Evolutionary conservation across 2,329 filamentous ascomycete genomes (phyloP), one percentile per base, ranked within the genome.

Genomic region (Cercospora sp.): DNA sequence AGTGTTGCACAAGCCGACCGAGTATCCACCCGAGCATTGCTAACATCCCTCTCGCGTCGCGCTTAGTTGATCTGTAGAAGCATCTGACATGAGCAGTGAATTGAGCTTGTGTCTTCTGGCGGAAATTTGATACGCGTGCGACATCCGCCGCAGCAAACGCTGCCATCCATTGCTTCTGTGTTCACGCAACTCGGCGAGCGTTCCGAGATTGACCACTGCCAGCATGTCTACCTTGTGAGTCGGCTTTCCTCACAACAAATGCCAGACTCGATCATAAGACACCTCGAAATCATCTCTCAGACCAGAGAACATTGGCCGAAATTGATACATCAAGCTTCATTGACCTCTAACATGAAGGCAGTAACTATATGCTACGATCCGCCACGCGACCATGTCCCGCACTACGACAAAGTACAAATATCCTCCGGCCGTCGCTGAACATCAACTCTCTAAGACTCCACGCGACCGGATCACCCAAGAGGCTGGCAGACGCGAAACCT

Each of bases 1-100:
- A 13, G n/a, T 59, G 55, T 59, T 59, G 32, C 55, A 59, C 55
- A 59, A 59, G 55, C 55, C 21, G 24, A 28, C 24, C 24, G 24
- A 49, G 45, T 49, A 18, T 49, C 45, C 45, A 49, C 45, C 45
- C n/a, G 21, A 24, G 45, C 45, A 49, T 21, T 49, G 18, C 9
- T 49, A 5, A 12, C 6, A 13, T 3, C 49, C 49, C 49, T 8
- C 49, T 55, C 49, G 49, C 49, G 5, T 55, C 49, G 49, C 49
- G 24, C 21, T 26, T 55, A 21, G 49, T 16, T 26, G 24, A 28
- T n/a, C 13, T 55, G 24, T 26, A 43, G 37, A 26, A 26, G 24
- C 24, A 53, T 26, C 12, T 26, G 21, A 16, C 3, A 28, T 53
- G 49, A 53, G 21, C 24, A 55, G 49, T 55, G 49, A 55, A 16